These are phyloP conservation scores for Globisporangium ultimum DNA, from an alignment of 352 stramenopile species.

Conservation along the genomic window DNA sequence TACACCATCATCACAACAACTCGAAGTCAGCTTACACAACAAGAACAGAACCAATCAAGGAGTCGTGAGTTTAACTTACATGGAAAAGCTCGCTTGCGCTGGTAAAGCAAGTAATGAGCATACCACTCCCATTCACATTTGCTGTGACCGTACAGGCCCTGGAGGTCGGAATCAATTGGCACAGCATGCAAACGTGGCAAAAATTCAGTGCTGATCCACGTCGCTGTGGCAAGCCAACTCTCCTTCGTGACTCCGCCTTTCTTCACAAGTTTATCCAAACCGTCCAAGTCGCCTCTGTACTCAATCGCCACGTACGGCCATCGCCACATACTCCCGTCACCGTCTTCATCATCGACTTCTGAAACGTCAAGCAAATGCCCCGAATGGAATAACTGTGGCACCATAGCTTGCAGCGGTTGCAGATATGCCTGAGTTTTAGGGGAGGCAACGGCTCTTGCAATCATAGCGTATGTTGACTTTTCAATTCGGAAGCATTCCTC, in stretches of 20 bases:
- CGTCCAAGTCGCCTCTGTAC: conserved; percentile 47
- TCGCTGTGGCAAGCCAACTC: conserved; percentile 49
- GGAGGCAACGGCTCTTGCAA: conserved; percentile 15
- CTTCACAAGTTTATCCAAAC: conserved; percentile 49
- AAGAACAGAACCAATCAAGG: background rate
- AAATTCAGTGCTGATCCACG: conserved; percentile 63
- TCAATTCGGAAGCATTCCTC: conserved; percentile 78
- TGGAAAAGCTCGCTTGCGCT: conserved; percentile 54
- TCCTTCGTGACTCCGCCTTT: conserved; percentile 41
- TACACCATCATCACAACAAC: conserved; percentile 21
- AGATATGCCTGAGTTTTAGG: conserved; percentile 10
- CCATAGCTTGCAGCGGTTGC: conserved; percentile 23
- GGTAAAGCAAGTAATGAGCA: conserved; percentile 68
- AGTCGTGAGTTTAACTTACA: conserved; percentile 39
- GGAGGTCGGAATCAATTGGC: conserved; percentile 34
- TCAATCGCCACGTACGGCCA: conserved; percentile 83
- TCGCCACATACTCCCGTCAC: conserved; percentile 70
- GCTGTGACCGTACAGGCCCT: conserved; percentile 55
- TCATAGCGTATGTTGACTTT: conserved; percentile 51
- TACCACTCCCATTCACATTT: conserved; percentile 82
- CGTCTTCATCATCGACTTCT: conserved; percentile 65
- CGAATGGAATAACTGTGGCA: conserved; percentile 46
- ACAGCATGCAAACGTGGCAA: conserved; percentile 60
- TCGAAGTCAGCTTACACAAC: conserved; percentile 9
- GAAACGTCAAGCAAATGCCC: conserved; percentile 55